Evolutionary conservation across 768 basidiomycete genomes (phyloP), one percentile per base, ranked within the genome.

Genomic region (Pholiota microspora): DNA sequence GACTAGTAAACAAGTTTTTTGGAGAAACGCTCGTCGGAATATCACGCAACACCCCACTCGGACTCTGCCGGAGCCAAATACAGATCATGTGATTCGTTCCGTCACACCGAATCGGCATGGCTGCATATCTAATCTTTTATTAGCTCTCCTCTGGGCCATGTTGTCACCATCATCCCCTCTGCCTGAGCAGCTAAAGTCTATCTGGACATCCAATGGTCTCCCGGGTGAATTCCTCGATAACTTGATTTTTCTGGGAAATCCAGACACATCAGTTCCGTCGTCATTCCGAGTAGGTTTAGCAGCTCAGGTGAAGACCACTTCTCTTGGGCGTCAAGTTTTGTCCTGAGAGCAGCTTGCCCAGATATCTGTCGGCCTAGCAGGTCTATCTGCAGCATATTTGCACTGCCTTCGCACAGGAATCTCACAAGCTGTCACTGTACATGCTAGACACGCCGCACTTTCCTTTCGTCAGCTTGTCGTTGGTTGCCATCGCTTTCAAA

Each of bases 371-470:
- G 83, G 79, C 0, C 71, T 83, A 0, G 70, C 81, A 2, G 83
- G 75, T 3, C 70, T 85, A 2, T 75, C 81, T 21, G 77, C 83
- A 3, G 79, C 81, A 13, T 69, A 80, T 45, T 67, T 85, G 15
- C 72, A 82, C 62, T 62, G 64, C 18, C 64, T 83, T 15, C 67
- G 77, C 38, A 80, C 80, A 0, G 76, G 78, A 0, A 54, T 72
- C 1, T 64, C 71, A 52, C 82, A 82, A 62, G 67, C 71, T 13
- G 83, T 85, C 1, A 59, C 65, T 4, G 80, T 85, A 0, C 73
- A 83, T 53, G 80, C 79, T 7, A 69, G 83, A 21, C 82, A 86
- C 64, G 82, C 84, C 4, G 72, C 73, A 7, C 69, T 85, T 18
- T 77, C 79, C 36, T 84, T 80, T 61, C 77, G 83, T 81, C 42